Conservation (phyloP, 345 rosid genomes). For the Aurinia saxatilis region DNA sequence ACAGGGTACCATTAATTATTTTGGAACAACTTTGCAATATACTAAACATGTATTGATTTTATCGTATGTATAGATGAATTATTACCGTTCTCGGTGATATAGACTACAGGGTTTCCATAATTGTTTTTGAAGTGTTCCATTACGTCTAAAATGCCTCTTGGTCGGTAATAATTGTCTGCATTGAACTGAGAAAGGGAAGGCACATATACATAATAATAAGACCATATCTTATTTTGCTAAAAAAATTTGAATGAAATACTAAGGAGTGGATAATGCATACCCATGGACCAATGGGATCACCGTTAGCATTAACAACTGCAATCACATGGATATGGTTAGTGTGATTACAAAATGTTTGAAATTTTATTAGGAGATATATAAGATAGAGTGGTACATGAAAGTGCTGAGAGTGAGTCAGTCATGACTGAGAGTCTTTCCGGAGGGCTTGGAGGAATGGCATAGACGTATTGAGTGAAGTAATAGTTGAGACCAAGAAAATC, state of each 20-base stretch:
- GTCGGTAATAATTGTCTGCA: background rate
- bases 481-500: constrained; percentile 27
- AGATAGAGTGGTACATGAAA: background rate
- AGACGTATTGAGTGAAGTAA: constrained; percentile 12
- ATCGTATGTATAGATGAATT: background rate
- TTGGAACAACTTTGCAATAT: background rate
- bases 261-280: background rate
- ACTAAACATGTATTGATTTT: background rate
- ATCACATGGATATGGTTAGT: background rate
- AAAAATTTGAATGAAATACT: background rate
- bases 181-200: background rate
- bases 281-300: constrained; percentile 4
- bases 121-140: background rate
- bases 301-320: background rate
- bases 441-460: background rate
- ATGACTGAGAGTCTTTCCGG: background rate
- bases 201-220: background rate
- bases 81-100: constrained; percentile 19
- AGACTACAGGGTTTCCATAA: constrained; percentile 5
- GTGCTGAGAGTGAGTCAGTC: background rate
- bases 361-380: background rate
- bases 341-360: background rate
- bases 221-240: background rate
- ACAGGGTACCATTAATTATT: too few relatives aligned
- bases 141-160: constrained; percentile 12